These are phyloP conservation scores for Psidium guajava DNA, from an alignment of 345 rosid genomes.

Conservation along the genomic window DNA sequence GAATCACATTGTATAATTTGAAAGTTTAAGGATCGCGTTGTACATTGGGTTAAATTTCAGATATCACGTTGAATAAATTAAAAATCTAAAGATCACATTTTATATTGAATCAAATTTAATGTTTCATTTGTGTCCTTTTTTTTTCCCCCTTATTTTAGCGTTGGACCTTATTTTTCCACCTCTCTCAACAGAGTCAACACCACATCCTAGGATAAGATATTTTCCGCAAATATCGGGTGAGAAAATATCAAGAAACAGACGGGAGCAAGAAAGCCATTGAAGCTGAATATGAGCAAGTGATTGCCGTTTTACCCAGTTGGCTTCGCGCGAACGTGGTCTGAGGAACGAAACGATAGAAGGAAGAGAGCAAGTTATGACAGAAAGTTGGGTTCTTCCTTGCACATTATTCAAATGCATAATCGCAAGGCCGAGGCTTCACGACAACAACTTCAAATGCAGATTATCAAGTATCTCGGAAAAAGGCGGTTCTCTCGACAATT, in stretches of 20 bases:
- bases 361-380: neutral
- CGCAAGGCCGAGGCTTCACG: neutral
- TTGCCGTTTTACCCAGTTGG: neutral
- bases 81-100: no score
- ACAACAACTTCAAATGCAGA: neutral
- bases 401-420: constrained; percentile 1
- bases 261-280: neutral
- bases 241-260: neutral
- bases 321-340: neutral
- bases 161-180: neutral
- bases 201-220: neutral
- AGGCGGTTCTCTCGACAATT: neutral
- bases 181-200: neutral
- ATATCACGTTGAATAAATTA: no score
- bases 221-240: neutral
- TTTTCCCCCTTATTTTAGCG: neutral
- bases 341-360: neutral
- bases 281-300: neutral
- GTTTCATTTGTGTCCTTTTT: no score
- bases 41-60: no score
- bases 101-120: no score
- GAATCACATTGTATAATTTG: no score
- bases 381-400: neutral
- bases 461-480: neutral
- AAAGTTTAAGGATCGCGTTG: no score